Percentiles rank a stretch among this genome's conserved stretches.
phyloP scores from a whole-genome alignment of 2,329 filamentous ascomycete species.

The Ciborinia camelliae region DNA sequence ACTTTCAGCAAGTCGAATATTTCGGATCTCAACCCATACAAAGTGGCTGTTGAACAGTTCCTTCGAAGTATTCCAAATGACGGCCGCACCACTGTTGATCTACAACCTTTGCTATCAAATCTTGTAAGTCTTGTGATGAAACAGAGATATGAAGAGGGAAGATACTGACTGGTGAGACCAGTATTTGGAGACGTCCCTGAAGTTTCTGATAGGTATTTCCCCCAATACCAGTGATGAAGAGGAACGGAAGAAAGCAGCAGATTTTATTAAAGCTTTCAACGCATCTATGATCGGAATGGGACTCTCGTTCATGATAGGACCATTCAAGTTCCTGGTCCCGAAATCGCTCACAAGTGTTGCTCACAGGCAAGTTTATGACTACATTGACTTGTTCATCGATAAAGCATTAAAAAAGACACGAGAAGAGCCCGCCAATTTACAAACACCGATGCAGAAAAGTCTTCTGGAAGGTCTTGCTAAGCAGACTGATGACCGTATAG shows the following conservation, averaged over 20 bases:
- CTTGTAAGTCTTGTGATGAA: constrained; percentile 2
- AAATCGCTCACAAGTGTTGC: neutral
- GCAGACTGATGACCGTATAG: too few relatives aligned
- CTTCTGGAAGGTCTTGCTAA: too few relatives aligned
- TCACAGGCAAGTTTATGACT: constrained; percentile 6
- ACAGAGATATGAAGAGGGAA: neutral
- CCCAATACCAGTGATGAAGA: neutral
- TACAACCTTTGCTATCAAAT: neutral
- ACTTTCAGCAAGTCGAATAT: constrained; percentile 14
- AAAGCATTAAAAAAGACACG: too few relatives aligned
- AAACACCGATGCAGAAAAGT: too few relatives aligned
- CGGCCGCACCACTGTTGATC: neutral
- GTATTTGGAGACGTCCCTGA: constrained; percentile 6
- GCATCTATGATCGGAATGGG: constrained; percentile 6
- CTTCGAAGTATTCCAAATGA: neutral
- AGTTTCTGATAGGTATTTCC: neutral
- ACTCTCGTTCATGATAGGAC: constrained; percentile 10
- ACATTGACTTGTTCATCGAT: constrained; percentile 9
- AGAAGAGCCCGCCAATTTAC: too few relatives aligned
- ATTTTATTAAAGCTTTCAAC: constrained; percentile 11
- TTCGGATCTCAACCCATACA: neutral
- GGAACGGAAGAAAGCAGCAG: neutral
- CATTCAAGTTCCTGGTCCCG: neutral
- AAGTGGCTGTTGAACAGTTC: neutral
- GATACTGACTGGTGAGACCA: neutral